Percentiles rank a stretch among this genome's conserved stretches.
Evolutionary conservation across 2,329 filamentous ascomycete genomes (phyloP).

Genomic region (Fusarium sp.): DNA sequence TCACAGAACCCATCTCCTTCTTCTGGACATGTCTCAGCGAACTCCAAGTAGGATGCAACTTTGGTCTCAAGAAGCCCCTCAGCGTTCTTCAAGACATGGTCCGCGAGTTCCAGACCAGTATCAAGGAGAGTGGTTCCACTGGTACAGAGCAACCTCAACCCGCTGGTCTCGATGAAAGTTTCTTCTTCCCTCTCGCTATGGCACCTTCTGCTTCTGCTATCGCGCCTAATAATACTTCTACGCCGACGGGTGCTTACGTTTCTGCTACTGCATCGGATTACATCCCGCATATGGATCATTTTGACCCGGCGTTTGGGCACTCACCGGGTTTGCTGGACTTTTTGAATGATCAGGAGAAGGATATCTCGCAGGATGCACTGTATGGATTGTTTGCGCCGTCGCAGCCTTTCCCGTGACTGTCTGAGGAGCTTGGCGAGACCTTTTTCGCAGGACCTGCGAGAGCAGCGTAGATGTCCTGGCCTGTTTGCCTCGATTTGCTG

Average conservation of each 20-base stretch:
- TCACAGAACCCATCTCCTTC: slow-evolving; percentile 51
- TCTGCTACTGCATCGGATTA: slow-evolving; percentile 32
- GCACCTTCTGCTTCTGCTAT: slow-evolving; percentile 24
- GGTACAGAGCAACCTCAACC: slow-evolving; percentile 37
- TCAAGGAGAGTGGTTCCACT: slow-evolving; percentile 43
- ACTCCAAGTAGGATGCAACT: slow-evolving; percentile 51
- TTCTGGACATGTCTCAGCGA: slow-evolving; percentile 54
- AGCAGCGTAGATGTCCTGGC: slow-evolving; percentile 12
- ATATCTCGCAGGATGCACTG: slow-evolving; percentile 48
- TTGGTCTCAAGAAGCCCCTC: slow-evolving; percentile 52
- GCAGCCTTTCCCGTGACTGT: slow-evolving; percentile 47
- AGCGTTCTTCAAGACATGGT: slow-evolving; percentile 51
- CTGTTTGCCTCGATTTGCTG: neutral
- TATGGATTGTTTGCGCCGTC: slow-evolving; percentile 49
- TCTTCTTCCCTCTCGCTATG: slow-evolving; percentile 48
- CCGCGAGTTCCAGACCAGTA: slow-evolving; percentile 47
- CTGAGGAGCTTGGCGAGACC: slow-evolving; percentile 35
- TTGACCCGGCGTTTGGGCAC: slow-evolving; percentile 41
- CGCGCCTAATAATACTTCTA: slow-evolving; percentile 13
- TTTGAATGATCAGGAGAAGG: slow-evolving; percentile 48
- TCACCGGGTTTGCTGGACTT: slow-evolving; percentile 46
- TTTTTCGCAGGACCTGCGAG: slow-evolving; percentile 28
- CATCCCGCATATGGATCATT: slow-evolving; percentile 42
- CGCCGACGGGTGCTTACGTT: slow-evolving; percentile 38
- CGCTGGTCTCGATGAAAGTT: slow-evolving; percentile 47